phyloP scores from a whole-genome alignment of 2,329 filamentous ascomycete species.

The Chrysoporthe cubensis region DNA sequence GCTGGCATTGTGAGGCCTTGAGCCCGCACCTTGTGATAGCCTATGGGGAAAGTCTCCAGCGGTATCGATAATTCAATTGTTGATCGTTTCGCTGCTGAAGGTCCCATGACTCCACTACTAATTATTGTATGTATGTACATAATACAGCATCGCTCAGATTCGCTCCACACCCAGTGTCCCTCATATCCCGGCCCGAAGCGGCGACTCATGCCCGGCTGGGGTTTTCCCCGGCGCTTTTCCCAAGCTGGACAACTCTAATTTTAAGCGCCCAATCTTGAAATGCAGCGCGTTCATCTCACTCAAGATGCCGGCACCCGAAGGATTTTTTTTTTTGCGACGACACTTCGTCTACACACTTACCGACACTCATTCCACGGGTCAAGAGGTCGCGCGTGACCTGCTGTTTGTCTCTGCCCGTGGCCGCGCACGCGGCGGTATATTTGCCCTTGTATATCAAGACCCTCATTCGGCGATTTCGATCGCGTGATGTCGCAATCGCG shows the following conservation, averaged over 20 bases:
- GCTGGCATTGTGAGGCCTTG: too few species aligned
- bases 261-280: slow-evolving; percentile 11
- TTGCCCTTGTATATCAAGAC: not conserved
- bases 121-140: too few species aligned
- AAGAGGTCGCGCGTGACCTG: not conserved
- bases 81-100: too few species aligned
- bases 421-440: not conserved
- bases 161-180: too few species aligned
- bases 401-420: not conserved
- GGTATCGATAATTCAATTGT: too few species aligned
- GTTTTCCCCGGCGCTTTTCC: slow-evolving; percentile 8
- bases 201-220: slow-evolving; percentile 1
- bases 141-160: too few species aligned
- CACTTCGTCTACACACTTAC: not conserved
- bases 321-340: not conserved
- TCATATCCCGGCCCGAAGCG: too few species aligned
- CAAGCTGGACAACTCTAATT: slow-evolving; percentile 13
- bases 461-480: not conserved
- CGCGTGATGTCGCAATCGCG: not conserved
- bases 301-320: not conserved
- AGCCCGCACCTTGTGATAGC: too few species aligned
- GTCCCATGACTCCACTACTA: too few species aligned
- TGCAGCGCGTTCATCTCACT: not conserved
- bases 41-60: too few species aligned
- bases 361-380: not conserved